A percentile compares a stretch with the other conserved stretches of the same genome.
phyloP scores from a whole-genome alignment of 2,329 filamentous ascomycete species.

The Fusarium domesticum region DNA sequence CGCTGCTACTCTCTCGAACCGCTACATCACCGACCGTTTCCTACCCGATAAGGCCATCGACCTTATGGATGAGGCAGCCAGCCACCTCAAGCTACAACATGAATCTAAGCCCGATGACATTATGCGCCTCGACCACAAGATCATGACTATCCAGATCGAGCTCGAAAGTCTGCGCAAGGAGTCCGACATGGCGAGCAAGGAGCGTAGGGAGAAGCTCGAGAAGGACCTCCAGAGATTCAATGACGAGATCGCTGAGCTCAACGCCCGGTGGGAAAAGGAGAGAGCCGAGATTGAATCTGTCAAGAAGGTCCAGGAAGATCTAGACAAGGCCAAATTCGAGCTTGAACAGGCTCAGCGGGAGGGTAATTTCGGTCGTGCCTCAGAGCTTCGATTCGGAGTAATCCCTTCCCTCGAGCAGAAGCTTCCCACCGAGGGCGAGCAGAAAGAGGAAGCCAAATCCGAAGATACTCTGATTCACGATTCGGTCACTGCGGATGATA shows the following conservation, averaged over 20 bases:
- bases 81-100: slow-evolving; percentile 84
- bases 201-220: slow-evolving; percentile 83
- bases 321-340: slow-evolving; percentile 81
- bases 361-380: slow-evolving; percentile 86
- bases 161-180: slow-evolving; percentile 92
- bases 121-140: slow-evolving; percentile 85
- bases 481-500: slow-evolving; percentile 92
- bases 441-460: slow-evolving; percentile 29
- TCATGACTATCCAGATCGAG: slow-evolving; percentile 97
- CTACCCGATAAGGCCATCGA: slow-evolving; percentile 97
- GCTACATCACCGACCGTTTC: slow-evolving; percentile 95
- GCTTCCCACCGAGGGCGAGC: slow-evolving; percentile 70
- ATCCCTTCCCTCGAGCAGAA: slow-evolving; percentile 80
- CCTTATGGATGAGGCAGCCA: slow-evolving; percentile 92
- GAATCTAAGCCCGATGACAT: slow-evolving; percentile 97
- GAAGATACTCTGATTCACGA: slow-evolving; percentile 75
- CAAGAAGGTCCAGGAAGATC: slow-evolving; percentile 82
- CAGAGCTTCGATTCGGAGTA: slow-evolving; percentile 81
- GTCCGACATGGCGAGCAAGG: slow-evolving; percentile 82
- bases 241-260: slow-evolving; percentile 71
- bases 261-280: slow-evolving; percentile 86
- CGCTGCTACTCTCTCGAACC: slow-evolving; percentile 86
- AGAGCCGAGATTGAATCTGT: slow-evolving; percentile 79
- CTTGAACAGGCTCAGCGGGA: slow-evolving; percentile 83
- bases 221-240: slow-evolving; percentile 71